phyloP scores from a whole-genome alignment of 2,329 filamentous ascomycete genomes.

The Fusarium brachygibbosum region DNA sequence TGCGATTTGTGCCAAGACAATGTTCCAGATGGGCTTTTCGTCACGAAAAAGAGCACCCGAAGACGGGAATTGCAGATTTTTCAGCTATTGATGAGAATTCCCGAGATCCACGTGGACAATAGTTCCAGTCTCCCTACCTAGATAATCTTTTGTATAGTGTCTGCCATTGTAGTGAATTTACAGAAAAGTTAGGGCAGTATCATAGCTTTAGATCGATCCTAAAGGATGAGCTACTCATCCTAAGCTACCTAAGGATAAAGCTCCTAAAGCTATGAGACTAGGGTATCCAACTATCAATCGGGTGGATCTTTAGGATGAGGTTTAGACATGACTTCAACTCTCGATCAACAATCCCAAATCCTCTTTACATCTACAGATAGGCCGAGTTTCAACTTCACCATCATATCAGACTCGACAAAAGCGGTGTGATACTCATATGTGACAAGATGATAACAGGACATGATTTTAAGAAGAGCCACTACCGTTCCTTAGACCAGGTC shows the following conservation, averaged over 20 bases:
- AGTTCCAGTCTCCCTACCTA: not conserved
- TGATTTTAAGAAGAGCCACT: slow-evolving; percentile 17
- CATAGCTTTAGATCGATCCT: not conserved
- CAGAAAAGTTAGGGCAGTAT: not conserved
- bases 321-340: not conserved
- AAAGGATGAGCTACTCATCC: not conserved
- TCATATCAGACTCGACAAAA: not conserved
- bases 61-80: not conserved
- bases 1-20: slow-evolving; percentile 15
- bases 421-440: slow-evolving; percentile 36
- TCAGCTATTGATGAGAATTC: slow-evolving; percentile 1
- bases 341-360: not conserved
- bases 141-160: not conserved
- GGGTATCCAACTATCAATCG: not conserved
- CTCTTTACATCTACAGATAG: not conserved
- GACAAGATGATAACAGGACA: slow-evolving; percentile 6
- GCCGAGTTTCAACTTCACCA: not conserved
- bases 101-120: slow-evolving; percentile 15
- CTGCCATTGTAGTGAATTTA: not conserved
- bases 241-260: not conserved
- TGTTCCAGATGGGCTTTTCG: slow-evolving; percentile 17
- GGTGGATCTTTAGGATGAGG: not conserved
- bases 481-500: slow-evolving; percentile 7
- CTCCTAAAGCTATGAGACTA: not conserved
- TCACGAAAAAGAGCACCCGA: slow-evolving; percentile 5